These are phyloP conservation scores for Ogataea sp. DNA, from an alignment of 805 yeast genomes.

Conservation along the genomic window DNA sequence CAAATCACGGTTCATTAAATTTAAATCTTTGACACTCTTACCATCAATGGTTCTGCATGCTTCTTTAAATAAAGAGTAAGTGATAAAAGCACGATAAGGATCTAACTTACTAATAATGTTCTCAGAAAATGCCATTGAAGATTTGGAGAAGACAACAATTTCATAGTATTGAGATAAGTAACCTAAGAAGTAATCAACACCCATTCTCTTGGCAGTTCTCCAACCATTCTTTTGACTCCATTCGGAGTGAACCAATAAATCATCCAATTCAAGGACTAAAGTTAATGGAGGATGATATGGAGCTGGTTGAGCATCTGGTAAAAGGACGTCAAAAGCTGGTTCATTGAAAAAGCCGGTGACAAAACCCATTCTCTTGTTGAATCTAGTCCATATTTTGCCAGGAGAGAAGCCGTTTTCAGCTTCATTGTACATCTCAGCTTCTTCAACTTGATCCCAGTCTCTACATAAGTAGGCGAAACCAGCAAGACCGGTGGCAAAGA, in stretches of 20 bases:
- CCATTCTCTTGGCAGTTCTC: conserved; percentile 99
- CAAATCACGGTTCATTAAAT: conserved; percentile 85
- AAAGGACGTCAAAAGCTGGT: conserved; percentile 86
- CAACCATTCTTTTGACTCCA: conserved; percentile 93
- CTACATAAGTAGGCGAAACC: conserved; percentile 66
- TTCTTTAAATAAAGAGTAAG: conserved; percentile 83
- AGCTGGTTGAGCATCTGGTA: conserved; percentile 88
- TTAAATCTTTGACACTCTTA: conserved; percentile 79
- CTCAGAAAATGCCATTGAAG: conserved; percentile 80
- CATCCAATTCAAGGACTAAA: conserved; percentile 82
- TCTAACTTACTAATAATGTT: conserved; percentile 81
- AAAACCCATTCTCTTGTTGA: conserved; percentile 62
- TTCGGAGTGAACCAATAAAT: conserved; percentile 79
- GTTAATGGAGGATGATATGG: conserved; percentile 92
- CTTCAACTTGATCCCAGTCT: conserved; percentile 78
- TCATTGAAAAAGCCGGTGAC: conserved; percentile 81
- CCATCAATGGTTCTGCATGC: conserved; percentile 89
- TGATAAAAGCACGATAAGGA: conserved; percentile 84
- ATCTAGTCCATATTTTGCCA: conserved; percentile 56
- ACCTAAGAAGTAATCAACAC: conserved; percentile 92
- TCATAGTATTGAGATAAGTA: conserved; percentile 94
- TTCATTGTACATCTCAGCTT: conserved; percentile 31
- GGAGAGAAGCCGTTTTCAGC: conserved; percentile 67
- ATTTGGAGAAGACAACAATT: conserved; percentile 82
- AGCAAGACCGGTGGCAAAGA: conserved; percentile 43